phyloP scores from a whole-genome alignment of 306 rosid species.

The Hippophae tibetana region DNA sequence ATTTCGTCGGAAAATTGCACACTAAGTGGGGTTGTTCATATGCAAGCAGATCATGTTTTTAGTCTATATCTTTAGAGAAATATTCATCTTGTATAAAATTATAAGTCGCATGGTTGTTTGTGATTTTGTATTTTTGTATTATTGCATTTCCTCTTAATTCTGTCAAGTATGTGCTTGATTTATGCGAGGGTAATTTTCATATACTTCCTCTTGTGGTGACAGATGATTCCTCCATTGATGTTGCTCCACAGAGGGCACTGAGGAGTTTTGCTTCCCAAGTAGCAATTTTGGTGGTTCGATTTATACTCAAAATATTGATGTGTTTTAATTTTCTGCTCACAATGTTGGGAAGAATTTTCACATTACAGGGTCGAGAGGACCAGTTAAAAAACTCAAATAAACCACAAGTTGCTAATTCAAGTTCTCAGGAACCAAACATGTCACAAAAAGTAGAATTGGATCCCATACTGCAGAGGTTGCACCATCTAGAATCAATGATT shows the following conservation, averaged over 20 bases:
- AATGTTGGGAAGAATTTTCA: slow-evolving; percentile 35
- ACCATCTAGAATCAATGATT: slow-evolving; percentile 61
- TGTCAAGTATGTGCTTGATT: slow-evolving; percentile 8
- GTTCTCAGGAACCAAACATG: slow-evolving; percentile 34
- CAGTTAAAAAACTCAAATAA: slow-evolving; percentile 19
- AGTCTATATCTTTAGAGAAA: background rate
- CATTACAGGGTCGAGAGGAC: slow-evolving; percentile 19
- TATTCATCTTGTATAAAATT: background rate
- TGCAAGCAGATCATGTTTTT: background rate
- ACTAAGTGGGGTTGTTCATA: background rate
- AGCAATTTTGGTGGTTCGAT: slow-evolving; percentile 32
- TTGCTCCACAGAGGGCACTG: slow-evolving; percentile 30
- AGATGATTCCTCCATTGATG: slow-evolving; percentile 41
- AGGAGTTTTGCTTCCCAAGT: slow-evolving; percentile 32
- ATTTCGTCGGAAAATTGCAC: background rate
- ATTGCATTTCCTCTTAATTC: slow-evolving; percentile 7
- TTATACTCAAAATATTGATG: slow-evolving; percentile 40
- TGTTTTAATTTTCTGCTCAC: slow-evolving; percentile 44
- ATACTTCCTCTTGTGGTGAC: slow-evolving; percentile 26
- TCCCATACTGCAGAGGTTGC: slow-evolving; percentile 77
- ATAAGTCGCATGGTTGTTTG: background rate
- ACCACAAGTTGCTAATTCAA: slow-evolving; percentile 28
- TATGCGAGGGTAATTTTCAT: slow-evolving; percentile 11
- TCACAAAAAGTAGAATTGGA: slow-evolving; percentile 31
- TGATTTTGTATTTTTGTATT: slow-evolving; percentile 1